Evolutionary conservation across 1,284 basidiomycete genomes (phyloP), one percentile per base, ranked within the genome.

Genomic region (Ustilago nuda): DNA sequence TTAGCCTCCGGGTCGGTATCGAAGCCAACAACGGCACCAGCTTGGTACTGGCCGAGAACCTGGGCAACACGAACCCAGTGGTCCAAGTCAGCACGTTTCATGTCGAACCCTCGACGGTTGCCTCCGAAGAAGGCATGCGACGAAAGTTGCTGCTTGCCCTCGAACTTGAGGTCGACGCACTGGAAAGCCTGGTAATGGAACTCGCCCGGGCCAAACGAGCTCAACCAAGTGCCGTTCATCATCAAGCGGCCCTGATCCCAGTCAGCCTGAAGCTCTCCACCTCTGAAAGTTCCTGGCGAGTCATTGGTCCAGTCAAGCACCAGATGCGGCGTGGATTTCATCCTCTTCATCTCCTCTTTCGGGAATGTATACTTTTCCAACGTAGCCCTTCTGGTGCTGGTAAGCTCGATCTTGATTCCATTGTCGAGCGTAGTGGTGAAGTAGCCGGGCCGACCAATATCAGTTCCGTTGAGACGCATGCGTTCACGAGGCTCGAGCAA

Each of bases 291-390:
- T 4, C 79, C 75, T 6, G 82, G 82, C 32, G 72, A 72, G 46
- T 83, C 82, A 56, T 82, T 80, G 37, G 82, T 78, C 77, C 79
- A 81, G 60, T 83, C 82, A 36, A 79, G 66, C 12, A 83, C 80
- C 15, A 83, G 54, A 19, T 70, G 66, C 8, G 82, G 80, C 15
- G 5, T 58, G 5, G 62, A 69, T 23, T 65, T 59, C 46, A 70
- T 48, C 35, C 61, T 53, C 37, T 52, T 55, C 51, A 83, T 68
- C 43, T 66, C 55, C 9, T 12, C 35, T 2, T 62, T 35, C 1
- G 79, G 74, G 62, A 78, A 84, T 0, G 80, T 82, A 54, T 80
- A 84, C 33, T 76, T 66, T 8, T 79, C 60, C 12, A 82, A 64
- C n/a, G 80, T 82, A 43, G 76, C 70, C 30, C 79, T 63, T 7